phyloP scores from a whole-genome alignment of 768 basidiomycete species.

The Clitopilus passeckerianus region DNA sequence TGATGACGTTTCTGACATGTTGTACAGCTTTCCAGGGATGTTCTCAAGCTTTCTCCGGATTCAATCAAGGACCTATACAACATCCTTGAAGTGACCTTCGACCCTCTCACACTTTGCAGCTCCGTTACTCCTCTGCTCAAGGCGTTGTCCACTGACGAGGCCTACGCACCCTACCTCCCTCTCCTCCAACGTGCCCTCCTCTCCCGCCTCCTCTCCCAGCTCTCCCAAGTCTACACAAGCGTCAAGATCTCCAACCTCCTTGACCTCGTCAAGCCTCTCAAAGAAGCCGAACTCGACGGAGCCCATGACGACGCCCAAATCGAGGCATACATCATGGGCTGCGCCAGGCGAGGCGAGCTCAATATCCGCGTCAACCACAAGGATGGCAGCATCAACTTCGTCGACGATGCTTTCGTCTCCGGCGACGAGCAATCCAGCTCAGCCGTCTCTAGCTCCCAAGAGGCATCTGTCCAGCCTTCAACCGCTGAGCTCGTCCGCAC shows the following conservation, averaged over 20 bases:
- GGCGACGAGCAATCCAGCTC: constrained; percentile 29
- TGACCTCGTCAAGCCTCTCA: constrained; percentile 72
- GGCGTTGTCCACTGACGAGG: constrained; percentile 45
- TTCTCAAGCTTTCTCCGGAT: constrained; percentile 73
- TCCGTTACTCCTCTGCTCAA: constrained; percentile 76
- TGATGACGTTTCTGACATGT: constrained; percentile 1
- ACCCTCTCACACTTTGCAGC: constrained; percentile 81
- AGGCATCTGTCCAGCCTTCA: constrained; percentile 60
- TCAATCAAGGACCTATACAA: constrained; percentile 77
- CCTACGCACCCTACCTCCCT: constrained; percentile 80
- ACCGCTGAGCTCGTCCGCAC: constrained; percentile 71
- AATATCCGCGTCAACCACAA: constrained; percentile 86
- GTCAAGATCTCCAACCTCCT: constrained; percentile 78
- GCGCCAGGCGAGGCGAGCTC: constrained; percentile 83
- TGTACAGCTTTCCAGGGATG: constrained; percentile 70
- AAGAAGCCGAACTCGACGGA: constrained; percentile 44
- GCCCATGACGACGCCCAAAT: constrained; percentile 71
- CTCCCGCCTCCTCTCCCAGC: constrained; percentile 84
- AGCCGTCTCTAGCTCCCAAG: constrained; percentile 24
- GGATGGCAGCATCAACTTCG: constrained; percentile 77
- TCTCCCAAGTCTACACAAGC: constrained; percentile 88
- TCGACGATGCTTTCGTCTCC: constrained; percentile 66
- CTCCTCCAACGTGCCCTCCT: constrained; percentile 89
- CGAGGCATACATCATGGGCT: constrained; percentile 92
- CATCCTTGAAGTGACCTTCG: constrained; percentile 89